Evolutionary conservation across 768 basidiomycete species (phyloP).

Genomic region (Mycena indigotica): DNA sequence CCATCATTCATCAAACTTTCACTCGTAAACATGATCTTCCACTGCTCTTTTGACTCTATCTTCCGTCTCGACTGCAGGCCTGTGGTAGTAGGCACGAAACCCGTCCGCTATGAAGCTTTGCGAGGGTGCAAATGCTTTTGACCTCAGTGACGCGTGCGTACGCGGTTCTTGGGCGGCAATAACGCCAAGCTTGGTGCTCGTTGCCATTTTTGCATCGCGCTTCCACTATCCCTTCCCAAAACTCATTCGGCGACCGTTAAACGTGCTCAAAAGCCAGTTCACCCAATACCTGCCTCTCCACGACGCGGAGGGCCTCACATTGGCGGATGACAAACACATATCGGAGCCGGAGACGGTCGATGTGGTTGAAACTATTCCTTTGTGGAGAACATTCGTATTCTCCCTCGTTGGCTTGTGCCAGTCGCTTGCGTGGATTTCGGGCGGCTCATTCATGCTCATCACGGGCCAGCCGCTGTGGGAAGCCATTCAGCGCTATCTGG

Average conservation of each 20-base stretch:
- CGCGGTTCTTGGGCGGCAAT: neutral
- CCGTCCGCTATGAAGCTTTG: conserved; percentile 1
- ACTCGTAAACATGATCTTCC: no score
- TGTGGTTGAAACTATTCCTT: conserved; percentile 33
- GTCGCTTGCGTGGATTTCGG: conserved; percentile 57
- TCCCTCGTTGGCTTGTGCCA: conserved; percentile 57
- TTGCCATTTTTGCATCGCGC: neutral
- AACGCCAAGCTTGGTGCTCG: neutral
- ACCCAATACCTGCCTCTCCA: conserved; percentile 46
- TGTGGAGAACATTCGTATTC: conserved; percentile 66
- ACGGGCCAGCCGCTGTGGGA: conserved; percentile 34
- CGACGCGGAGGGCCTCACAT: conserved; percentile 22
- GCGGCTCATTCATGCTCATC: conserved; percentile 54
- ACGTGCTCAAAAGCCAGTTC: conserved; percentile 35
- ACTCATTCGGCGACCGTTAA: neutral
- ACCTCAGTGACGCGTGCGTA: neutral
- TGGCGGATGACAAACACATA: conserved; percentile 15
- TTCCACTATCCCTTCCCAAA: neutral
- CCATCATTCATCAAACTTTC: no score
- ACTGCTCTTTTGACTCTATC: no score
- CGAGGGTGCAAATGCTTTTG: neutral
- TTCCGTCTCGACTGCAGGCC: no score
- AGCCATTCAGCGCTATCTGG: conserved; percentile 45
- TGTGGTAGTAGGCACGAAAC: no score
- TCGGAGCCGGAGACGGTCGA: conserved; percentile 16